Conservation (phyloP, 2,329 filamentous ascomycete genomes). For the Parafenestella ontariensis region DNA sequence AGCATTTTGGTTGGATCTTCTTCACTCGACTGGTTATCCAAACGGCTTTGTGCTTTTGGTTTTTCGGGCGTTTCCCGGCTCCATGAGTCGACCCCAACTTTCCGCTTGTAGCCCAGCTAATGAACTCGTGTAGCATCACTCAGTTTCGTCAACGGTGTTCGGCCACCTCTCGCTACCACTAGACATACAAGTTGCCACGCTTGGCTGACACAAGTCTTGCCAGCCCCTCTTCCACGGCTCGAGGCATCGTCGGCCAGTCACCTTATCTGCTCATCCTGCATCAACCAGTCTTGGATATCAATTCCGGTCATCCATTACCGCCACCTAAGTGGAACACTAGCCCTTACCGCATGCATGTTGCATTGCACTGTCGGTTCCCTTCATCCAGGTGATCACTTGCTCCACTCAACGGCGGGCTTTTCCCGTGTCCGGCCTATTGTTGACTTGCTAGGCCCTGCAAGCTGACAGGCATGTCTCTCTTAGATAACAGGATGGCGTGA, state of each 20-base stretch:
- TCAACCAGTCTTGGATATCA: constrained; percentile 41
- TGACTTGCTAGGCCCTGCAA: constrained; percentile 50
- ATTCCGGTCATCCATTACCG: constrained; percentile 47
- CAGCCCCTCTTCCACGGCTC: constrained; percentile 36
- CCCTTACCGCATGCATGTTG: constrained; percentile 47
- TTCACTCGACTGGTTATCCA: constrained; percentile 19
- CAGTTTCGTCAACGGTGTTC: constrained; percentile 33
- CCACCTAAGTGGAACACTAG: constrained; percentile 45
- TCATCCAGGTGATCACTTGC: constrained; percentile 50
- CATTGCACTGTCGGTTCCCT: constrained; percentile 44
- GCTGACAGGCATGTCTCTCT: constrained; percentile 51
- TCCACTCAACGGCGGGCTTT: constrained; percentile 48
- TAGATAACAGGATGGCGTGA: constrained; percentile 52
- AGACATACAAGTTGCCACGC: constrained; percentile 30
- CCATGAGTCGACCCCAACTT: constrained; percentile 28
- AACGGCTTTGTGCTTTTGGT: constrained; percentile 24
- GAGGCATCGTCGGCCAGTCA: constrained; percentile 55
- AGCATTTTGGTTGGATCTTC: constrained; percentile 27
- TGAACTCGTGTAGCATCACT: constrained; percentile 44
- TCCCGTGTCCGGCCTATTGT: constrained; percentile 50
- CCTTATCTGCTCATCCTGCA: constrained; percentile 56
- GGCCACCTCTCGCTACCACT: constrained; percentile 34
- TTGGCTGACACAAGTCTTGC: constrained; percentile 43
- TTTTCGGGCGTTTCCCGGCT: constrained; percentile 31
- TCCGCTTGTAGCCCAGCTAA: constrained; percentile 43